Base-by-base conservation (phyloP, 2,329 filamentous ascomycete species). In the Penicillium sp. region DNA sequence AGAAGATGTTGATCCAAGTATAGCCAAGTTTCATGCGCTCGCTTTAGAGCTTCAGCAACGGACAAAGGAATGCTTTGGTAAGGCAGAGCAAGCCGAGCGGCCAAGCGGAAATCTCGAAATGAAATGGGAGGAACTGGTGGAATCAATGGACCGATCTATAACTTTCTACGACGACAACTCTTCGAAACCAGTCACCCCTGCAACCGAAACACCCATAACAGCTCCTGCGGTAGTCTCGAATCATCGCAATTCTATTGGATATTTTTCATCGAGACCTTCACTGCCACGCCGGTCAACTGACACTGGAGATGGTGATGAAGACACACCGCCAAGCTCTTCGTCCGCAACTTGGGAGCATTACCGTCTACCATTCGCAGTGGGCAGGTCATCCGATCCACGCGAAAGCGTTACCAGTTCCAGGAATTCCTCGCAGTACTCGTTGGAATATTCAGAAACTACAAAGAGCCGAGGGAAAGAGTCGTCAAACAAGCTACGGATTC, bases 121-220 rank as follows among this genome's bases (percentile, higher is more conserved):
- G 52, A 77, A 79, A 57, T 80, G 77, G 77, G 76, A 80, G 61
- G 76, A 78, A 62, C 62, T 79, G 30, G 74, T 79, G 14, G 74
- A 76, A 48, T 75, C 77, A 23, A 76, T 79, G 68, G 77, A 78
- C 61, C 71, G 71, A 55, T 67, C 67, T 18, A 67, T 66, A 28
- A 76, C 72, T 9, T 74, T 75, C 45, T 72, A 74, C 51, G 73
- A 76, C 8, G 74, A 76, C 30, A 66, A 59, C 49, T 71, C n/a
- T n/a, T n/a, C 69, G 55, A 74, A 73, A 54, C 69, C 72, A 9
- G 62, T 66, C 16, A 75, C 72, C 1, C 73, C 73, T 5, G 67
- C 68, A 20, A 56, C 67, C 7, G 74, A 76, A 35, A 64, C 68
- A 8, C 59, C 67, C 18, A 59, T 69, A 8, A 63, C 65, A 20